Evolutionary conservation across 805 yeast genomes (phyloP).

Genomic region (Clavispora carvajalis): DNA sequence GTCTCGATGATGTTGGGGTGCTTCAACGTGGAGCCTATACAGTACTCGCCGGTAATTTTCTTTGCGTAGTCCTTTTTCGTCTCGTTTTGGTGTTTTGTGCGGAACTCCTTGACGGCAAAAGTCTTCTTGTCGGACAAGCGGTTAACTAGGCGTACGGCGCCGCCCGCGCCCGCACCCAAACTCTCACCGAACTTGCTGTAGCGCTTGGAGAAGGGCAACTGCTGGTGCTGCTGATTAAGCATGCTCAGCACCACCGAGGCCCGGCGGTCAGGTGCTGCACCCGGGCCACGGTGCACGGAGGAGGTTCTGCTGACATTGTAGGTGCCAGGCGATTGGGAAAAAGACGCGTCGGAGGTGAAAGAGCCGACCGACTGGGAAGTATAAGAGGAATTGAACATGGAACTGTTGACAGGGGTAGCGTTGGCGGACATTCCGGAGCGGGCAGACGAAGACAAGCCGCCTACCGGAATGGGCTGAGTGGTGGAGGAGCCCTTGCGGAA

Average conservation of each 20-base stretch:
- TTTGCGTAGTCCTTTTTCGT: slow-evolving; percentile 81
- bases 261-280: slow-evolving; percentile 26
- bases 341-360: slow-evolving; percentile 29
- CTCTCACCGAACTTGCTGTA: slow-evolving; percentile 81
- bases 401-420: slow-evolving; percentile 18
- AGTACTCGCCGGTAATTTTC: slow-evolving; percentile 89
- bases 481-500: slow-evolving; percentile 45
- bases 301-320: slow-evolving; percentile 27
- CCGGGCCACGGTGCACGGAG: slow-evolving; percentile 21
- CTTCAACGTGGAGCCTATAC: slow-evolving; percentile 85
- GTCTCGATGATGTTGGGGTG: slow-evolving; percentile 91
- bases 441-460: slow-evolving; percentile 21
- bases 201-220: slow-evolving; percentile 62
- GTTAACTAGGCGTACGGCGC: slow-evolving; percentile 71
- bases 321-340: slow-evolving; percentile 28
- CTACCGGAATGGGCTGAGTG: slow-evolving; percentile 13
- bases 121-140: slow-evolving; percentile 62
- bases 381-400: slow-evolving; percentile 16
- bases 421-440: slow-evolving; percentile 14
- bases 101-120: slow-evolving; percentile 90
- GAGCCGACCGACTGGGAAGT: slow-evolving; percentile 33
- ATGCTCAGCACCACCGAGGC: slow-evolving; percentile 31
- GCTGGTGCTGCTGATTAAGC: slow-evolving; percentile 22
- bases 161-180: slow-evolving; percentile 95
- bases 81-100: slow-evolving; percentile 70